Evolutionary conservation across 2,329 filamentous ascomycete species (phyloP).

Genomic region (Pochonia chlamydosporia): DNA sequence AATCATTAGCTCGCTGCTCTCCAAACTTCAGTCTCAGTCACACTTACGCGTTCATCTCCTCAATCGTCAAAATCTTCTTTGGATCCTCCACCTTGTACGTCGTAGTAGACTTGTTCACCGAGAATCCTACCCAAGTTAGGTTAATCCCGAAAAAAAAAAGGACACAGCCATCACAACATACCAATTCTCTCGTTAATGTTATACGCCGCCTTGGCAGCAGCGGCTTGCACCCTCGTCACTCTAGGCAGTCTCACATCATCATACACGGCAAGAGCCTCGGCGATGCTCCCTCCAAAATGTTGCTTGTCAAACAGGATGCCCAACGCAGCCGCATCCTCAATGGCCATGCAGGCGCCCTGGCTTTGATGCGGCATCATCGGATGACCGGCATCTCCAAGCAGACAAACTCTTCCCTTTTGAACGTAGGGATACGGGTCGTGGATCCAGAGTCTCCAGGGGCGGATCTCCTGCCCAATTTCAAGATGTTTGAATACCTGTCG

Average conservation of each 20-base stretch:
- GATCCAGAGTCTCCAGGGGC: constrained; percentile 58
- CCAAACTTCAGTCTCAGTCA: neutral
- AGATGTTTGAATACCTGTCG: constrained; percentile 50
- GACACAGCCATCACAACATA: too few species aligned
- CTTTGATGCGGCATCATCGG: constrained; percentile 64
- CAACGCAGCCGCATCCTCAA: constrained; percentile 56
- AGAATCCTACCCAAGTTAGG: constrained; percentile 44
- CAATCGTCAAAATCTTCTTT: constrained; percentile 57
- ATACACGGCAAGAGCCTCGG: constrained; percentile 43
- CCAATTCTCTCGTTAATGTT: constrained; percentile 61
- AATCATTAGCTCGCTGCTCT: neutral
- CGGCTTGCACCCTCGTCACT: constrained; percentile 49
- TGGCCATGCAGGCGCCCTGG: constrained; percentile 61
- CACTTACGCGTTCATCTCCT: constrained; percentile 61
- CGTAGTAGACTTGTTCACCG: constrained; percentile 48
- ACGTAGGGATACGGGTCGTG: constrained; percentile 57
- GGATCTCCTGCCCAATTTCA: constrained; percentile 54
- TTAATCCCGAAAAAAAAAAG: neutral
- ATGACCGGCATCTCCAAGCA: constrained; percentile 64
- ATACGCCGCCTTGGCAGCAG: constrained; percentile 50
- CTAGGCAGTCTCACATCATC: constrained; percentile 47
- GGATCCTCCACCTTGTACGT: constrained; percentile 59
- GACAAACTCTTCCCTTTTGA: constrained; percentile 42
- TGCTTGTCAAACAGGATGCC: constrained; percentile 52
- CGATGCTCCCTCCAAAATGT: constrained; percentile 41